Evolutionary conservation across 2,329 filamentous ascomycete species (phyloP).

Genomic region (Eutypella sp.): DNA sequence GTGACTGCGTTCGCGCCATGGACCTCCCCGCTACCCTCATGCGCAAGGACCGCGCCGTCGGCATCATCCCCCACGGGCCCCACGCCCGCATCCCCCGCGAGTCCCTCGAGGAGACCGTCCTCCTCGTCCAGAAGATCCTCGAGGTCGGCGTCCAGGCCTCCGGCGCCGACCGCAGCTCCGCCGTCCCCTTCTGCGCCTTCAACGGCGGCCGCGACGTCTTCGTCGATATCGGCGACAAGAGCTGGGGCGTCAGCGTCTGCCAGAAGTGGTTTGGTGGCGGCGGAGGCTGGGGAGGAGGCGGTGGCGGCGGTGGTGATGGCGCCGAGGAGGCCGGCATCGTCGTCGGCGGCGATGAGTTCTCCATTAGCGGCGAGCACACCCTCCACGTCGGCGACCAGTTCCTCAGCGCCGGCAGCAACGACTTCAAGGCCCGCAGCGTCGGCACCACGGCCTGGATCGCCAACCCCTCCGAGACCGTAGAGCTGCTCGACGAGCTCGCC

Average conservation of each 20-base stretch:
- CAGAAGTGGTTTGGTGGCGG: slow-evolving; percentile 79
- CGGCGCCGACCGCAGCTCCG: slow-evolving; percentile 2
- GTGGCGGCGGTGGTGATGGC: neutral
- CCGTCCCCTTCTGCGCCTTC: slow-evolving; percentile 91
- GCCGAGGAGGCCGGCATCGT: neutral
- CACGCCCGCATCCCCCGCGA: slow-evolving; percentile 73
- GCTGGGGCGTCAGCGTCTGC: slow-evolving; percentile 88
- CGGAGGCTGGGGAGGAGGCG: slow-evolving; percentile 4
- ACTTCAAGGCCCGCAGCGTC: slow-evolving; percentile 90
- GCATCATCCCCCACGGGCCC: slow-evolving; percentile 63
- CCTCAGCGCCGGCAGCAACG: slow-evolving; percentile 88
- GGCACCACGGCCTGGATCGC: slow-evolving; percentile 98
- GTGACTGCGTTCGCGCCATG: slow-evolving; percentile 75
- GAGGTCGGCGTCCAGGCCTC: slow-evolving; percentile 58
- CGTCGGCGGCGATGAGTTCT: slow-evolving; percentile 1
- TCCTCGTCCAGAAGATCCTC: slow-evolving; percentile 88
- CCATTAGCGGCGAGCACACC: slow-evolving; percentile 69
- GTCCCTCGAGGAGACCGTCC: slow-evolving; percentile 89
- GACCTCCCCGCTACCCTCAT: slow-evolving; percentile 74
- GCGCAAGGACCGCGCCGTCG: slow-evolving; percentile 83
- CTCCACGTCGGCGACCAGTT: slow-evolving; percentile 97
- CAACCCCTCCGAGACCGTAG: slow-evolving; percentile 83
- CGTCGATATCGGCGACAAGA: slow-evolving; percentile 97
- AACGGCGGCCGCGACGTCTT: slow-evolving; percentile 98
- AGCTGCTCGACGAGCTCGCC: slow-evolving; percentile 77